phyloP scores from a whole-genome alignment of 2,329 filamentous ascomycete species.

The Penicillium sclerotiorum region DNA sequence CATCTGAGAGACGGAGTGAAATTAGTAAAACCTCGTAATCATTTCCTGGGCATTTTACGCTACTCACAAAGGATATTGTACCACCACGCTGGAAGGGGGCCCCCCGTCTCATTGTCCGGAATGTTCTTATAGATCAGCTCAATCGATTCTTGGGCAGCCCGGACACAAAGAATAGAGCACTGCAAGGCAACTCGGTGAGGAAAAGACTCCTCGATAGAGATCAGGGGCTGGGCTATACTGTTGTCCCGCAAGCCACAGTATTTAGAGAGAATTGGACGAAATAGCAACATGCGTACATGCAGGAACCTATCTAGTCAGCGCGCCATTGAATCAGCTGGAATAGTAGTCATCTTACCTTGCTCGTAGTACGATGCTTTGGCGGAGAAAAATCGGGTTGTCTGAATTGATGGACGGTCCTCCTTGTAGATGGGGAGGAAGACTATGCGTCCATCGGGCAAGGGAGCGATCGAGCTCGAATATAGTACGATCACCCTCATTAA shows the following conservation, averaged over 20 bases:
- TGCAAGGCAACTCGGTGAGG: slow-evolving; percentile 36
- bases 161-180: slow-evolving; percentile 41
- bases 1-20: too few species aligned
- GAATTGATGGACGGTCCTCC: slow-evolving; percentile 4
- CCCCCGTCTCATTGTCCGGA: slow-evolving; percentile 29
- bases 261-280: slow-evolving; percentile 35
- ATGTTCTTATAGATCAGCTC: slow-evolving; percentile 33
- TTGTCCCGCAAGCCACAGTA: slow-evolving; percentile 35
- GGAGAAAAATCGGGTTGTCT: slow-evolving; percentile 28
- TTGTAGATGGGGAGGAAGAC: slow-evolving; percentile 32
- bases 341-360: slow-evolving; percentile 27
- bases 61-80: slow-evolving; percentile 41
- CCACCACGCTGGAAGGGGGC: slow-evolving; percentile 41
- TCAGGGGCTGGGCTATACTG: slow-evolving; percentile 16
- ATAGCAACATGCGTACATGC: slow-evolving; percentile 37
- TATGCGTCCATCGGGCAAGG: slow-evolving; percentile 34
- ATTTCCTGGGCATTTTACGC: too few species aligned
- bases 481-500: slow-evolving; percentile 28
- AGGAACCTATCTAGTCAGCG: slow-evolving; percentile 28
- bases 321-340: neutral
- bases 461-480: slow-evolving; percentile 39
- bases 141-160: slow-evolving; percentile 36
- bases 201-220: slow-evolving; percentile 30
- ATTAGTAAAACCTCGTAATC: too few species aligned
- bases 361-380: slow-evolving; percentile 36